Conservation (phyloP, 2,329 filamentous ascomycete species). For the Capronia americana region DNA sequence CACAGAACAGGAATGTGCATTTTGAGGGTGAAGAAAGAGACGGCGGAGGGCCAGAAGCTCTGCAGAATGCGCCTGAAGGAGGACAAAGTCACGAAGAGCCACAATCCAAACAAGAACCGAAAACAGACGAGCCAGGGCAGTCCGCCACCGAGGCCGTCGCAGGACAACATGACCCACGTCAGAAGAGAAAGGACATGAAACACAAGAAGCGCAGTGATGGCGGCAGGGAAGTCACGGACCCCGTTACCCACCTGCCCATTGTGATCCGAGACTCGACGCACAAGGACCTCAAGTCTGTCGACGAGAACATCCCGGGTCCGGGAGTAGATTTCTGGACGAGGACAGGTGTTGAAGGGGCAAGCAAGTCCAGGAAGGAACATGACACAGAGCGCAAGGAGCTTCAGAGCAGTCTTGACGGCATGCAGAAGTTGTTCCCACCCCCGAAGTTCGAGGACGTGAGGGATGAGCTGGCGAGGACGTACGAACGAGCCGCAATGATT, state of each 20-base stretch:
- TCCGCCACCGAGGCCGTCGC: slow-evolving; percentile 38
- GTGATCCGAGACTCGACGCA: slow-evolving; percentile 72
- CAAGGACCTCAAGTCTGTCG: slow-evolving; percentile 61
- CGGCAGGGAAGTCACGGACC: slow-evolving; percentile 71
- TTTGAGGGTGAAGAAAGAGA: not conserved
- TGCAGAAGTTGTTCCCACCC: slow-evolving; percentile 61
- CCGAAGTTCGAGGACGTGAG: slow-evolving; percentile 56
- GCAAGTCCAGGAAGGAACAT: slow-evolving; percentile 54
- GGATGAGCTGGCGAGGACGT: slow-evolving; percentile 53
- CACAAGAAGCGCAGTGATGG: slow-evolving; percentile 55
- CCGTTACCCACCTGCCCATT: slow-evolving; percentile 73
- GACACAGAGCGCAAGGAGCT: slow-evolving; percentile 51
- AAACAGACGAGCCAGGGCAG: slow-evolving; percentile 26
- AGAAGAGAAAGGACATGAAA: slow-evolving; percentile 58
- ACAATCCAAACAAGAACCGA: slow-evolving; percentile 10
- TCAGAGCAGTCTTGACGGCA: slow-evolving; percentile 52
- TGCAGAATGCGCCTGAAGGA: slow-evolving; percentile 9
- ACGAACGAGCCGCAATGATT: slow-evolving; percentile 53
- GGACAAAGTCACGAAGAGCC: slow-evolving; percentile 7
- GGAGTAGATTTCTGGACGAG: slow-evolving; percentile 50
- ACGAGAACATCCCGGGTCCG: slow-evolving; percentile 53
- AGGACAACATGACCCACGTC: slow-evolving; percentile 48
- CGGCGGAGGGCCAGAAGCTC: slow-evolving; percentile 4
- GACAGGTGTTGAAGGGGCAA: slow-evolving; percentile 54
- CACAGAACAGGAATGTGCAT: slow-evolving; percentile 34